Conservation (phyloP, 2,329 filamentous ascomycete genomes). For the Xylariaceae sp. region DNA sequence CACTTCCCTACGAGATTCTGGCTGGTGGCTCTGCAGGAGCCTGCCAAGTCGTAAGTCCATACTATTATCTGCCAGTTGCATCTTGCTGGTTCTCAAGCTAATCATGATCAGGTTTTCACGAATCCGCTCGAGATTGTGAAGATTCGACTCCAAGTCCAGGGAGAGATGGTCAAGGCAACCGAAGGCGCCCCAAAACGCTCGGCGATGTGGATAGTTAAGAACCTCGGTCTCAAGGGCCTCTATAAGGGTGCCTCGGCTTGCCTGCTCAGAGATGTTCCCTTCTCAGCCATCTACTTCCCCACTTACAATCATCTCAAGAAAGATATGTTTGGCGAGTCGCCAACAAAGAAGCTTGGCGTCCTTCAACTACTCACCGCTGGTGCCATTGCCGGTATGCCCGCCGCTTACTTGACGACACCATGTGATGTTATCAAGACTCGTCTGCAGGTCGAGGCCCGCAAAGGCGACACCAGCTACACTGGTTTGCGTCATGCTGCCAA, state of each 20-base stretch:
- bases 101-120: conserved; percentile 64
- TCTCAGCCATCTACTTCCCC: conserved; percentile 98
- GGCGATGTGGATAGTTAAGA: conserved; percentile 95
- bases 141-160: conserved; percentile 95
- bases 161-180: conserved; percentile 83
- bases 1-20: conserved; percentile 65
- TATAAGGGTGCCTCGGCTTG: conserved; percentile 97
- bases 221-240: conserved; percentile 86
- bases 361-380: conserved; percentile 88
- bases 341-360: conserved; percentile 81
- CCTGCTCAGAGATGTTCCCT: conserved; percentile 90
- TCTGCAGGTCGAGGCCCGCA: conserved; percentile 92
- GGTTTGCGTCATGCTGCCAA: conserved; percentile 78
- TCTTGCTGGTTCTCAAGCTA: conserved; percentile 12
- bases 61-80: not conserved
- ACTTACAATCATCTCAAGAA: conserved; percentile 92
- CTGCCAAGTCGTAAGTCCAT: conserved; percentile 82
- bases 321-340: conserved; percentile 87
- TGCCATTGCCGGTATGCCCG: conserved; percentile 89
- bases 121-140: conserved; percentile 99
- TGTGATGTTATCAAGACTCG: conserved; percentile 99
- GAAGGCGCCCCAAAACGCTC: conserved; percentile 81
- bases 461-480: conserved; percentile 85
- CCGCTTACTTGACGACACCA: conserved; percentile 90
- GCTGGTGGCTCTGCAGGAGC: conserved; percentile 85